Percentiles rank a stretch among this genome's conserved stretches.
Evolutionary conservation across 2,329 filamentous ascomycete species (phyloP).

Genomic region (Trichoderma simmonsii): DNA sequence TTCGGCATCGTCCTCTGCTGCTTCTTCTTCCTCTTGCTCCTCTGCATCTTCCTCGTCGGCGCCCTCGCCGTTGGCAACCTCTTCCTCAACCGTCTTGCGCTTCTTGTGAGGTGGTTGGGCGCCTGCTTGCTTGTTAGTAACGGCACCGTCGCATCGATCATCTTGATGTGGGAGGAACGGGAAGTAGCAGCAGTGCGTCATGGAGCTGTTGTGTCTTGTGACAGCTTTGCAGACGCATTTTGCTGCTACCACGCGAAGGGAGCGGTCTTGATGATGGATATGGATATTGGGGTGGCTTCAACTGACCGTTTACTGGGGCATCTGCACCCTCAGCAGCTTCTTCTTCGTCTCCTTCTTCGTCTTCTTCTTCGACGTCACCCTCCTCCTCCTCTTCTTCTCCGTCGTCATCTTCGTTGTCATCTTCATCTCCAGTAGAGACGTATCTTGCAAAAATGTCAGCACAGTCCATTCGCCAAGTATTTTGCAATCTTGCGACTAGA

Average conservation of each 20-base stretch:
- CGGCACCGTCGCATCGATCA: background rate
- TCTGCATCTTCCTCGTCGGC: constrained; percentile 33
- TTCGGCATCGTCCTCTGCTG: constrained; percentile 24
- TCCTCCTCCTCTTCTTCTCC: constrained; percentile 39
- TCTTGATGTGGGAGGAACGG: background rate
- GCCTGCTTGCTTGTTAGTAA: constrained; percentile 21
- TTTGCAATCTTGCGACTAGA: background rate
- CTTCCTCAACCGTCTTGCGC: constrained; percentile 43
- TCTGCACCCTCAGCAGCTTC: constrained; percentile 24
- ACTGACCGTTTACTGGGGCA: constrained; percentile 39
- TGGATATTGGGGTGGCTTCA: background rate
- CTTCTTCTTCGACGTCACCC: constrained; percentile 24
- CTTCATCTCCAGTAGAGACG: constrained; percentile 39
- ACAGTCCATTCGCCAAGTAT: background rate
- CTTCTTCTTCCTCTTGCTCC: constrained; percentile 25
- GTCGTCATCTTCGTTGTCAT: constrained; percentile 39
- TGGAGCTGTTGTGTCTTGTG: background rate
- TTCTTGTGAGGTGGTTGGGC: constrained; percentile 50
- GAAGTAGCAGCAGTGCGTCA: background rate
- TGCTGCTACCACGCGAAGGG: background rate
- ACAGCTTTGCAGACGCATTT: background rate
- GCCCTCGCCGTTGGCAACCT: constrained; percentile 35
- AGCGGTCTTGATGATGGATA: background rate
- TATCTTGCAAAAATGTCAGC: constrained; percentile 29
- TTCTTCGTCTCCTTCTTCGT: constrained; percentile 31